Percentiles rank a stretch among this genome's conserved stretches.
Evolutionary conservation across 768 basidiomycete genomes (phyloP).

Genomic region (Sutorius australiensis): DNA sequence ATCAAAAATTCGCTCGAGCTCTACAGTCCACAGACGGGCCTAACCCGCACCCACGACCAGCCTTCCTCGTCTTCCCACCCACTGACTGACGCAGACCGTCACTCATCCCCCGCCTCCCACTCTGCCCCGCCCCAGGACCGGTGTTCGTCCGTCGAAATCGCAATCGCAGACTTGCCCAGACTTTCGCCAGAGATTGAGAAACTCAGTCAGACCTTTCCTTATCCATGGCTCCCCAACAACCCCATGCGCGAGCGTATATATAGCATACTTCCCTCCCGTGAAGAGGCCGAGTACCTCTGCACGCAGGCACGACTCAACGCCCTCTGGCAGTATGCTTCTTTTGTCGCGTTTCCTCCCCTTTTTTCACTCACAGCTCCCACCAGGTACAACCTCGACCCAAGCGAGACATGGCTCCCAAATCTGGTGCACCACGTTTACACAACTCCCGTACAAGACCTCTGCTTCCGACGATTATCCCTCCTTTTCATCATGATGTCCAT

Average conservation of each 20-base stretch:
- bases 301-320: slow-evolving; percentile 63
- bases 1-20: slow-evolving; percentile 69
- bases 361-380: slow-evolving; percentile 4
- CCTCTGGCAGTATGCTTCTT: slow-evolving; percentile 62
- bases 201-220: slow-evolving; percentile 66
- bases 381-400: slow-evolving; percentile 67
- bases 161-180: slow-evolving; percentile 11
- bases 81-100: slow-evolving; percentile 6
- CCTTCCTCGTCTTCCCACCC: slow-evolving; percentile 14
- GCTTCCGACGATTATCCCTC: slow-evolving; percentile 63
- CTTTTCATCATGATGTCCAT: slow-evolving; percentile 71
- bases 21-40: slow-evolving; percentile 37
- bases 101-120: background rate
- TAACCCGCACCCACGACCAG: background rate
- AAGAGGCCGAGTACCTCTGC: slow-evolving; percentile 58
- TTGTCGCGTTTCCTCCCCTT: background rate
- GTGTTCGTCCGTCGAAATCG: slow-evolving; percentile 24
- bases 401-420: slow-evolving; percentile 67
- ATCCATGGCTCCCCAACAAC: slow-evolving; percentile 63
- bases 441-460: slow-evolving; percentile 54
- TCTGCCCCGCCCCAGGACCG: slow-evolving; percentile 19
- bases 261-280: slow-evolving; percentile 55
- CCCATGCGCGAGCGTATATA: slow-evolving; percentile 61
- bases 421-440: slow-evolving; percentile 66
- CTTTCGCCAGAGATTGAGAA: slow-evolving; percentile 36